Evolutionary conservation across 495 filamentous ascomycete species (phyloP).

Genomic region (Hypoxylon perforatum): DNA sequence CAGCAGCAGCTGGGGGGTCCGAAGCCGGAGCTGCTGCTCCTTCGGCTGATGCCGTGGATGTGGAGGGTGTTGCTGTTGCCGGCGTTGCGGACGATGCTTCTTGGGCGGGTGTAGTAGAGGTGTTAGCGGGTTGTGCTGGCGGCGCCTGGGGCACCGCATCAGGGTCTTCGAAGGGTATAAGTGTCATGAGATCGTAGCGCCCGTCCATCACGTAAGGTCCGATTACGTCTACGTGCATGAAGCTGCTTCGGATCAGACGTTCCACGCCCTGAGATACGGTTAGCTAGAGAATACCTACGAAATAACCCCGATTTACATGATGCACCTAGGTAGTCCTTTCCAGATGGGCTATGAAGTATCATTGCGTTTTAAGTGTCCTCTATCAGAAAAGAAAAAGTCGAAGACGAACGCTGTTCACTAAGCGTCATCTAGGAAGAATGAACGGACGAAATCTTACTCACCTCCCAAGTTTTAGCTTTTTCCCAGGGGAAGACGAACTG

Average conservation of each 20-base stretch:
- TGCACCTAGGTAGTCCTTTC: too few relatives aligned
- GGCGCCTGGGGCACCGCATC: slow-evolving; percentile 10
- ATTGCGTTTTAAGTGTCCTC: background rate
- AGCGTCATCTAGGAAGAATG: background rate
- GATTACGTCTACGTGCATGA: slow-evolving; percentile 59
- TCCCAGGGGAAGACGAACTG: slow-evolving; percentile 74
- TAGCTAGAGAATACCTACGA: background rate
- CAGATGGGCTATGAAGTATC: too few relatives aligned
- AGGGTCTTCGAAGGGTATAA: slow-evolving; percentile 23
- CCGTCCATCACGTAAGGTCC: slow-evolving; percentile 60
- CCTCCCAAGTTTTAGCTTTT: slow-evolving; percentile 73
- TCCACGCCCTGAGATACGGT: slow-evolving; percentile 62
- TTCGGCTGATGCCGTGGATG: background rate
- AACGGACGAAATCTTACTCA: slow-evolving; percentile 45
- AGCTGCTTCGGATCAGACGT: slow-evolving; percentile 60
- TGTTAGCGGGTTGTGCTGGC: background rate
- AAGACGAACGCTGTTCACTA: background rate
- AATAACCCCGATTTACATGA: background rate
- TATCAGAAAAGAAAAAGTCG: too few relatives aligned
- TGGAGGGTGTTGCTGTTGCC: background rate
- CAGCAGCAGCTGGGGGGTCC: background rate
- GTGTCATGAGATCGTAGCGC: slow-evolving; percentile 61
- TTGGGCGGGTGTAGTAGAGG: too few relatives aligned
- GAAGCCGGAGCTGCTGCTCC: background rate
- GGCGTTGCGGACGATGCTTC: too few relatives aligned